Conservation (phyloP, 2,329 filamentous ascomycete genomes). For the Nannizzia gypsea region DNA sequence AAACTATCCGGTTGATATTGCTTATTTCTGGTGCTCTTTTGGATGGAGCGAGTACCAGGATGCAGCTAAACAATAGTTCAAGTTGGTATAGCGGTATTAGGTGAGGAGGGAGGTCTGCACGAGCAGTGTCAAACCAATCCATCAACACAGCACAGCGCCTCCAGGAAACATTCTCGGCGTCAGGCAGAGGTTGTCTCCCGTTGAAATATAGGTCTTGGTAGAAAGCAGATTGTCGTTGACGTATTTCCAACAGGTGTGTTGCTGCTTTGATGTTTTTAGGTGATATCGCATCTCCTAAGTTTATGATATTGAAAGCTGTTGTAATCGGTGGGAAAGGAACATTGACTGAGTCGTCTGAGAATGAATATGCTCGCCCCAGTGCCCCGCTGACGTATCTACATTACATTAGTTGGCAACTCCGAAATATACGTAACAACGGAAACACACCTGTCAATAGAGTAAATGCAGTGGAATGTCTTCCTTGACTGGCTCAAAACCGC, state of each 20-base stretch:
- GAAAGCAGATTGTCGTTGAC: conserved; percentile 76
- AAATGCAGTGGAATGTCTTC: conserved; percentile 80
- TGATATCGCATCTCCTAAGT: conserved; percentile 30
- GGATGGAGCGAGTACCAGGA: conserved; percentile 77
- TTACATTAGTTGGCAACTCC: neutral
- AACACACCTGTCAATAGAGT: conserved; percentile 69
- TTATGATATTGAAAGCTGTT: conserved; percentile 32
- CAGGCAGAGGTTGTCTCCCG: conserved; percentile 52
- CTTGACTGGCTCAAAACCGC: conserved; percentile 58
- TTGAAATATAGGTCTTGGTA: conserved; percentile 82
- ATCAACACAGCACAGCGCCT: conserved; percentile 47
- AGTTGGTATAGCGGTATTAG: conserved; percentile 72
- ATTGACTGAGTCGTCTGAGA: conserved; percentile 76
- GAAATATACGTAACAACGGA: neutral
- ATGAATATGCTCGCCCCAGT: conserved; percentile 77
- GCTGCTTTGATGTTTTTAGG: conserved; percentile 55
- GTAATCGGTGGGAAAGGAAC: conserved; percentile 57
- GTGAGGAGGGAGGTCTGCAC: conserved; percentile 49
- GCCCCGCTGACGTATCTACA: conserved; percentile 74
- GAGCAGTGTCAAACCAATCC: conserved; percentile 68
- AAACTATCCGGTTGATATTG: conserved; percentile 64
- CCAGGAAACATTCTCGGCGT: conserved; percentile 45
- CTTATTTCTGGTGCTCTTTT: conserved; percentile 57
- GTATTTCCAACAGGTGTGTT: conserved; percentile 66
- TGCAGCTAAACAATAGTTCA: conserved; percentile 80